Percentiles rank a stretch among this genome's conserved stretches.
phyloP scores from a whole-genome alignment of 2,329 filamentous ascomycete species.

The Sarocladiaceae sp. region DNA sequence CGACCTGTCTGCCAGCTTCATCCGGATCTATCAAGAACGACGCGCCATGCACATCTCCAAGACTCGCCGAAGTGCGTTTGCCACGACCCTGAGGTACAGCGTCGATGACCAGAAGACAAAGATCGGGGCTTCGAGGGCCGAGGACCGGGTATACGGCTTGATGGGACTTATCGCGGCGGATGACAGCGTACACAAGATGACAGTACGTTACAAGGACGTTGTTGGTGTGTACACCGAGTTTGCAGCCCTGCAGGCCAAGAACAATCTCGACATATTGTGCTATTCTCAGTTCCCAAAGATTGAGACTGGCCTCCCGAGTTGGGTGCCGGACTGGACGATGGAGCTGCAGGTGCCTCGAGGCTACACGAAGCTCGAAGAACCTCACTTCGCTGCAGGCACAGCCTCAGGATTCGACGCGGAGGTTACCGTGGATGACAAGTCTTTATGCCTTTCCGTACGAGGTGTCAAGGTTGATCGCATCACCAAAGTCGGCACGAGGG shows the following conservation, averaged over 20 bases:
- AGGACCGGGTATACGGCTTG: constrained; percentile 26
- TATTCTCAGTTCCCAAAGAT: constrained; percentile 22
- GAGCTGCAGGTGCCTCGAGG: constrained; percentile 18
- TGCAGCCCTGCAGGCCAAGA: constrained; percentile 16
- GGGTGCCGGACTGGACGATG: constrained; percentile 29
- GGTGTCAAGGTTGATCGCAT: constrained; percentile 19
- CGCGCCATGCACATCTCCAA: constrained; percentile 20
- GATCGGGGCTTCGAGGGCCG: constrained; percentile 19
- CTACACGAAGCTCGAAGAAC: constrained; percentile 17
- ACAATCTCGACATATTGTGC: constrained; percentile 21
- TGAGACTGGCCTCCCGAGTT: constrained; percentile 21
- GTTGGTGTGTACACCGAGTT: constrained; percentile 16
- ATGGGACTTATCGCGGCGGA: constrained; percentile 21
- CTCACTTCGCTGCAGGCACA: constrained; percentile 20
- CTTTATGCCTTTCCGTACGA: constrained; percentile 14
- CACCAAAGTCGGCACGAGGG: constrained; percentile 14
- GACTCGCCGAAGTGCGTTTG: constrained; percentile 16
- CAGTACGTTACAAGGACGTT: constrained; percentile 12
- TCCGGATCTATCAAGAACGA: constrained; percentile 23
- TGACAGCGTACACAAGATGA: constrained; percentile 13
- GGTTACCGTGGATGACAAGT: constrained; percentile 11
- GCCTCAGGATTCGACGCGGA: neutral
- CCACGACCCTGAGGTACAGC: constrained; percentile 24
- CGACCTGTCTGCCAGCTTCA: constrained; percentile 15
- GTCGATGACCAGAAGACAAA: constrained; percentile 18